A percentile compares a stretch with the other conserved stretches of the same genome.
Conservation (phyloP, 2,329 filamentous ascomycete species). For the Monilinia laxa region DNA sequence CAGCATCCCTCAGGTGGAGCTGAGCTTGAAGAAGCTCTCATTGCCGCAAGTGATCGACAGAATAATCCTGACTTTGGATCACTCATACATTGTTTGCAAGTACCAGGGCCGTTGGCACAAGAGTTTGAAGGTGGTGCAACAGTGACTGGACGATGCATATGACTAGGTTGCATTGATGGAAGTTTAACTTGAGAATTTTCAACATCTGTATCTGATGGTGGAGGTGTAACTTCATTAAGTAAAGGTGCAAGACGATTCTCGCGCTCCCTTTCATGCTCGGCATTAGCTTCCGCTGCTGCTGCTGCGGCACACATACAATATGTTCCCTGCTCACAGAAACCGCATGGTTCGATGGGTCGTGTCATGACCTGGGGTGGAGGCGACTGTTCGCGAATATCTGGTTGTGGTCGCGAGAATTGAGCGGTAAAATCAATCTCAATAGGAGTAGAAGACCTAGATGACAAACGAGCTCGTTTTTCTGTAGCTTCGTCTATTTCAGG, state of each 20-base stretch:
- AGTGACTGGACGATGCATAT: conserved; percentile 38
- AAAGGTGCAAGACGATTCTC: conserved; percentile 45
- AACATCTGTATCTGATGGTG: conserved; percentile 55
- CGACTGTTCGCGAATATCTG: conserved; percentile 28
- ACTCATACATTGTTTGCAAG: conserved; percentile 73
- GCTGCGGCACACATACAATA: conserved; percentile 77
- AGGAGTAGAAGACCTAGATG: conserved; percentile 47
- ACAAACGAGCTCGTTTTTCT: conserved; percentile 58
- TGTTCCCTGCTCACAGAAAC: conserved; percentile 79
- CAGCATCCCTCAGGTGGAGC: conserved; percentile 56
- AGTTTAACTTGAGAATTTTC: conserved; percentile 60
- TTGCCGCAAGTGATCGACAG: conserved; percentile 76
- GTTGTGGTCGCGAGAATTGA: conserved; percentile 50
- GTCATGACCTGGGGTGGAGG: conserved; percentile 33
- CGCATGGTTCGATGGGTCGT: conserved; percentile 64
- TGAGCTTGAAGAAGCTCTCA: conserved; percentile 36
- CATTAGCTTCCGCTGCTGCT: conserved; percentile 43
- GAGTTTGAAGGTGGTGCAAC: conserved; percentile 32
- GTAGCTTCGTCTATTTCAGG: conserved; percentile 32
- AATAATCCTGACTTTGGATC: conserved; percentile 81
- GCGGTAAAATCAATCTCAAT: conserved; percentile 75
- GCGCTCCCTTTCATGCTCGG: conserved; percentile 37
- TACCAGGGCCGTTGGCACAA: conserved; percentile 65
- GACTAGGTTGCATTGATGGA: conserved; percentile 45
- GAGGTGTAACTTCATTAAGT: conserved; percentile 51